Percentiles rank a stretch among this genome's conserved stretches.
phyloP scores from a whole-genome alignment of 2,329 filamentous ascomycete species.

The Botrytis medusae region DNA sequence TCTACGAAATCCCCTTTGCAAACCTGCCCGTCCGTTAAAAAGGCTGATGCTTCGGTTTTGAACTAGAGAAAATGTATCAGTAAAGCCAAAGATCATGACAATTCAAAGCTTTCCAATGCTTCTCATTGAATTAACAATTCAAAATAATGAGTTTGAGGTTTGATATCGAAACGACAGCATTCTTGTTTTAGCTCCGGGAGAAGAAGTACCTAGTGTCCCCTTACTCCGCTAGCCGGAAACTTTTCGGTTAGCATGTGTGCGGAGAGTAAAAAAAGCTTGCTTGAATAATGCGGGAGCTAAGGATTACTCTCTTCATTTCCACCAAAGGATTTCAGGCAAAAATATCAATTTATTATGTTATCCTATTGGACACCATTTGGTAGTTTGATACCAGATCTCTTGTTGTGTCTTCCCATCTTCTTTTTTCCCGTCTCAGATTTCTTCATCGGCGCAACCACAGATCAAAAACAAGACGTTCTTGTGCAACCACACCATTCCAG shows the following conservation, averaged over 20 bases:
- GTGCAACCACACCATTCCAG: conserved; percentile 1
- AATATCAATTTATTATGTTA: not conserved
- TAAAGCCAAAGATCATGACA: not conserved
- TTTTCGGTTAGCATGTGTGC: not conserved
- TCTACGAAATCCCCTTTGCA: not conserved
- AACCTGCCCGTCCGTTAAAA: not conserved
- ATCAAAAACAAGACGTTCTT: not conserved
- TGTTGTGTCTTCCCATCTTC: not conserved
- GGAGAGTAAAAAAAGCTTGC: not conserved
- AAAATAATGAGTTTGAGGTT: not conserved
- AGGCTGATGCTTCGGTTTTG: not conserved
- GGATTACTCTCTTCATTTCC: not conserved
- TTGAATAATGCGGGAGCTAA: not conserved
- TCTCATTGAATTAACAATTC: not conserved
- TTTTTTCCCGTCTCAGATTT: not conserved
- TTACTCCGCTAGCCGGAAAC: not conserved
- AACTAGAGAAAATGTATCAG: not conserved
- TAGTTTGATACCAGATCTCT: not conserved
- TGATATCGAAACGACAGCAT: not conserved
- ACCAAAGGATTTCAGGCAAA: not conserved
- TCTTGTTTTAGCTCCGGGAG: not conserved
- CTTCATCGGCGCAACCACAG: not conserved
- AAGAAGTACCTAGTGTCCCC: not conserved
- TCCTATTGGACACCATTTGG: not conserved
- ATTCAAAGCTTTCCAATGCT: not conserved